Conservation (phyloP, 164 flowering plant species). For the grape (Vitis vinifera) region ASM3070453v1 NC_081805.1:15002501-15003000, state of each 20-base stretch:
- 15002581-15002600: no score
- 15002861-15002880: slow-evolving; percentile 18
- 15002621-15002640: no score
- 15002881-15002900: no score
- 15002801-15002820: slow-evolving; percentile 13
- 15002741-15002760: slow-evolving; percentile 43
- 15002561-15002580: no score
- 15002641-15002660: no score
- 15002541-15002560: no score
- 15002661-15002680: not conserved
- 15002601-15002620: no score
- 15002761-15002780: slow-evolving; percentile 24
- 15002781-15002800: slow-evolving; percentile 27
- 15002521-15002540: no score
- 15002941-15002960: slow-evolving; percentile 60
- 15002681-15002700: not conserved
- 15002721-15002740: slow-evolving; percentile 33
- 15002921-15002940: slow-evolving; percentile 6
- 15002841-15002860: slow-evolving; percentile 12
- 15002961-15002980: slow-evolving; percentile 29
- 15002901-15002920: no score
- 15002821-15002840: slow-evolving; percentile 22
- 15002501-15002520: no score
- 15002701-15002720: not conserved
- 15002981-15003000: slow-evolving; percentile 22